Conservation (phyloP, 768 basidiomycete genomes). For the Mycena galopus region DNA sequence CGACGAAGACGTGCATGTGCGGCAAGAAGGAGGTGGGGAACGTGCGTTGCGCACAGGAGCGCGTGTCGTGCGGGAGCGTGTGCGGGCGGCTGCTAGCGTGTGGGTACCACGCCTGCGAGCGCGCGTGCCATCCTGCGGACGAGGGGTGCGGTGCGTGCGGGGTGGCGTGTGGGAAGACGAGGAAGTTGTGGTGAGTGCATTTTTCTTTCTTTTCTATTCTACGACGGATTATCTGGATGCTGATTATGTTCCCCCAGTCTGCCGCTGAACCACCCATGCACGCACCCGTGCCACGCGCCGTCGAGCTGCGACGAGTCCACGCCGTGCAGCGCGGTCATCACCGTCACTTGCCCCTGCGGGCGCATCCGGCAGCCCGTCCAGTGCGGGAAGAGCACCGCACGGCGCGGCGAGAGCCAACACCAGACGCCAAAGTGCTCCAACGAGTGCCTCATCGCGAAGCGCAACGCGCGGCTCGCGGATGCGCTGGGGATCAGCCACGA, state of each 20-base stretch:
- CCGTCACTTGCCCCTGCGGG: slow-evolving; percentile 85
- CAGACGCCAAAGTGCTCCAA: slow-evolving; percentile 79
- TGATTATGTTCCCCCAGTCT: slow-evolving; percentile 56
- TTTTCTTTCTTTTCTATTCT: neutral
- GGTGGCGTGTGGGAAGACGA: slow-evolving; percentile 85
- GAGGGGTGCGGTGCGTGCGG: slow-evolving; percentile 83
- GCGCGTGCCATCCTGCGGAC: slow-evolving; percentile 76
- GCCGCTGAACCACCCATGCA: slow-evolving; percentile 82
- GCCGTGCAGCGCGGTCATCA: slow-evolving; percentile 78
- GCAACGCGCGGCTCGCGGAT: slow-evolving; percentile 90
- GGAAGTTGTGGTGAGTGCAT: slow-evolving; percentile 80
- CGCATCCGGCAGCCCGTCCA: slow-evolving; percentile 78
- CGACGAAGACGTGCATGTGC: slow-evolving; percentile 87
- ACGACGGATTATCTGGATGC: neutral
- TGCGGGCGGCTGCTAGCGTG: slow-evolving; percentile 87
- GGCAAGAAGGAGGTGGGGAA: slow-evolving; percentile 87
- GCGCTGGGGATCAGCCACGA: slow-evolving; percentile 87
- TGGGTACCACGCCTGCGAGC: slow-evolving; percentile 91
- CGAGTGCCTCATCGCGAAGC: slow-evolving; percentile 87
- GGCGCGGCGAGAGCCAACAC: slow-evolving; percentile 56
- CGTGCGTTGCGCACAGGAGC: slow-evolving; percentile 83
- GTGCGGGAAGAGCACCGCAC: slow-evolving; percentile 73
- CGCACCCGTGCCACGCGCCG: slow-evolving; percentile 88
- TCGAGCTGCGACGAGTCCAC: slow-evolving; percentile 84
- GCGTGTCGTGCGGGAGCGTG: slow-evolving; percentile 85